Conservation (phyloP, 306 rosid species). For the Cucumis melo region DNA sequence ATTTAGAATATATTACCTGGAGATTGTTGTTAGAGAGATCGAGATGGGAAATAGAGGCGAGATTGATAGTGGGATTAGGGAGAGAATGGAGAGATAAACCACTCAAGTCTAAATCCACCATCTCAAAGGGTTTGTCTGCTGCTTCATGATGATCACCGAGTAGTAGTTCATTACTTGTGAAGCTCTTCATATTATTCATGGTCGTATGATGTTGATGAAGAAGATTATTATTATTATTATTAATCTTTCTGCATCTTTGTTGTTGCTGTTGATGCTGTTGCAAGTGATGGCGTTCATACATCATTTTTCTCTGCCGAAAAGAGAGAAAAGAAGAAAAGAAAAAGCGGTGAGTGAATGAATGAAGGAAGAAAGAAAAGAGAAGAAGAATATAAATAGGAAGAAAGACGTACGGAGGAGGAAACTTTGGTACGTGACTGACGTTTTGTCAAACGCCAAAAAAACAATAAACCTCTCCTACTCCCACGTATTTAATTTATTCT, state of each 20-base stretch:
- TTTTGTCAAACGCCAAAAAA: neutral
- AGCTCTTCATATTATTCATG: neutral
- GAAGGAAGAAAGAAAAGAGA: neutral
- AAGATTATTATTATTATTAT: no score
- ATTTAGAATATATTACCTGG: slow-evolving; percentile 29
- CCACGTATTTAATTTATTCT: no score
- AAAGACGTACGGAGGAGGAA: slow-evolving; percentile 22
- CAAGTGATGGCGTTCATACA: neutral
- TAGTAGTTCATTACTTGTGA: neutral
- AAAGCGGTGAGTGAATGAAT: neutral
- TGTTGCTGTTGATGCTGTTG: neutral
- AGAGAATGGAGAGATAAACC: slow-evolving; percentile 60
- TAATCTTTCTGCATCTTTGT: neutral
- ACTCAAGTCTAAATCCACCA: slow-evolving; percentile 50
- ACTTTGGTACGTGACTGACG: neutral
- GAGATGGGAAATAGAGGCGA: slow-evolving; percentile 47
- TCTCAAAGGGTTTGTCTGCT: slow-evolving; percentile 14
- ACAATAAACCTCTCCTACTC: neutral
- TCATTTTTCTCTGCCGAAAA: neutral
- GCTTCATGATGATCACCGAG: neutral
- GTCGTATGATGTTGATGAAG: neutral
- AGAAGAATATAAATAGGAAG: neutral
- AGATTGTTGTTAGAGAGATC: slow-evolving; percentile 89
- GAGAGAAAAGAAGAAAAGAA: neutral
- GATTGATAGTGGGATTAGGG: slow-evolving; percentile 53